These are phyloP conservation scores for Neofusicoccum kwambonambiense DNA, from an alignment of 2,329 filamentous ascomycete genomes.

Conservation along the genomic window DNA sequence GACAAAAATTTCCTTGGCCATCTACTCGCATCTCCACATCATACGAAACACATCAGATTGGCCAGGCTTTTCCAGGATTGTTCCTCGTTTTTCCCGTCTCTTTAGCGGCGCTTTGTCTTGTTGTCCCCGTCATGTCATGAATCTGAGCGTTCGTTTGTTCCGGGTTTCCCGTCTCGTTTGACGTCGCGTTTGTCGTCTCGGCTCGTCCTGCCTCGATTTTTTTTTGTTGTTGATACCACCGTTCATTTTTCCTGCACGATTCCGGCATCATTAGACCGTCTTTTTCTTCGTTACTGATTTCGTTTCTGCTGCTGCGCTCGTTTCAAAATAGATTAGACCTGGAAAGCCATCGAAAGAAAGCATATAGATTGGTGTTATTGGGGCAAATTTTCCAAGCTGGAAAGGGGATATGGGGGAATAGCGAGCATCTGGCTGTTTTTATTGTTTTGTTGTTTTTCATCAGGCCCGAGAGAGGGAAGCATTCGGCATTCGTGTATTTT, in stretches of 20 bases:
- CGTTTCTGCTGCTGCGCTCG: not conserved
- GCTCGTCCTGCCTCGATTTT: not conserved
- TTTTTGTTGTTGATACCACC: slow-evolving; percentile 1
- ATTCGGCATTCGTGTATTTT: not conserved
- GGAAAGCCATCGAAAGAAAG: not conserved
- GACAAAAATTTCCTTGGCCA: not conserved
- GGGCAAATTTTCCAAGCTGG: not conserved
- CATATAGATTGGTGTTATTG: slow-evolving; percentile 9
- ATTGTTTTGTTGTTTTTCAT: not conserved
- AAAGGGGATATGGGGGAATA: not conserved
- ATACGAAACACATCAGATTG: not conserved
- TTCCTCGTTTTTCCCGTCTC: not conserved
- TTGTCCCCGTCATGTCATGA: not conserved
- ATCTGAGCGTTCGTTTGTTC: not conserved
- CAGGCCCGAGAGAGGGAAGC: not conserved
- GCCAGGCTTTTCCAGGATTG: not conserved
- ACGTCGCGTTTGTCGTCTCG: not conserved
- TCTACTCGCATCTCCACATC: not conserved
- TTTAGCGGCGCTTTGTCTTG: not conserved
- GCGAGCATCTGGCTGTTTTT: not conserved
- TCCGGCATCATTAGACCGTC: not conserved
- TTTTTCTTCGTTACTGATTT: not conserved
- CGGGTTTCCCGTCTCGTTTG: not conserved
- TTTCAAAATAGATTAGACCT: not conserved
- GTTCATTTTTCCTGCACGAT: not conserved